Base-by-base conservation (phyloP, 331 rosid genomes). In the Acacia pycnantha region DNA sequence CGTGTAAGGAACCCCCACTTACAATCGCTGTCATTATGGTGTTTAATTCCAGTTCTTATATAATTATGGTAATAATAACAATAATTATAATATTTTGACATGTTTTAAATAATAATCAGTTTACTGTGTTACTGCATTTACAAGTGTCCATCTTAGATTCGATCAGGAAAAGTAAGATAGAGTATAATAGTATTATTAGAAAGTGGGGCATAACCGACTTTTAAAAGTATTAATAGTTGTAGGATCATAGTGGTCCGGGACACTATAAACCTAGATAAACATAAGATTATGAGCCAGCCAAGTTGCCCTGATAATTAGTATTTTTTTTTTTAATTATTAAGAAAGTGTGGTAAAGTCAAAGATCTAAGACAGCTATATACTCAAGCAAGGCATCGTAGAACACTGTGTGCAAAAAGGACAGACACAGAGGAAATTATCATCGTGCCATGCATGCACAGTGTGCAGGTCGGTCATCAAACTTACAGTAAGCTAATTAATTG, bases 381-480 rank as follows among this genome's bases (percentile, higher is more conserved):
- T 31, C 77, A 73, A 64, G 77, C 76, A 56, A 64, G 79, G 80
- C 66, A 41, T 14, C 41, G 12, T 48, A 70, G 79, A 83, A 64
- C 70, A 72, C 79, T 72, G 64, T 76, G 70, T 61, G 68, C 40
- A 68, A 47, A 68, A 47, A 79, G 73, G 75, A 79, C 59, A 59
- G 74, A 59, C 69, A 69, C 61, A 41, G 58, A 18, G 22, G 50
- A 74, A 21, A 69, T 73, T 78, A 74, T 54, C 27, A 74, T 68
- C 40, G 43, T 68, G 84, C 83, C 84, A 79, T 79, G 87, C 87
- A 84, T 84, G 87, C 87, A 79, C 67, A 80, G 62, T 73, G 83
- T 19, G 37, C 77, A 70, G 76, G 68, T 53, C 27, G 51, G n/a
- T 78, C 75, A 51, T 78, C 70, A 41, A 78, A 70, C 77, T 56